Base-by-base conservation (phyloP, 352 stramenopile species). In the Aphanomyces astaci region DNA sequence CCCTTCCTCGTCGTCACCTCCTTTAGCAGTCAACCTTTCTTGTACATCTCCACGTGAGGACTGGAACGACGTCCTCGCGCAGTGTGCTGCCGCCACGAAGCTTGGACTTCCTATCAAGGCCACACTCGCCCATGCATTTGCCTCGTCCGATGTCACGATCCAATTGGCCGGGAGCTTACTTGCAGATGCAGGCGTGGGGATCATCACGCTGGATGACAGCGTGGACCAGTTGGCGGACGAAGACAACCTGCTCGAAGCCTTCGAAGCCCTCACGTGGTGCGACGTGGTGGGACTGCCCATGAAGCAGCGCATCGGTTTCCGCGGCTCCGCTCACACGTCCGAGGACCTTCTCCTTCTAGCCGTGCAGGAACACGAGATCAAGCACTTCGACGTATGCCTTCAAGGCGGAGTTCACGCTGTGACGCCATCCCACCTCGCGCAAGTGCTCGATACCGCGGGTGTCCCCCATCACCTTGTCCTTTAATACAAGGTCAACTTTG, bases 301-400 rank as follows among this genome's bases (percentile, higher is more conserved):
- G 59, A 66, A 66, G 40, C 59, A 66, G 27, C 59, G 59, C 59
- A 31, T 66, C n/a, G 59, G 59, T 22, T 56, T 66, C 15, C 59
- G 59, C 22, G 19, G 13, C 27, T 22, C 56, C 19, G 7, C 28
- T 4, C n/a, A 55, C 22, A 13, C 25, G 43, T 28, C 56, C 5
- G 22, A 64, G 36, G 56, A 64, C n/a, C 31, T 64, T 10, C 56
- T 64, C 7, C 15, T 45, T 13, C 28, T 32, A 1, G 56, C 56
- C 0, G 15, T 30, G 5, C 13, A n/a, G 17, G 43, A 49, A 11
- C 24, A 45, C 36, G 30, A 64, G 24, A 64, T 64, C 56, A 64
- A 52, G 56, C 56, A 64, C 24, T 64, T 54, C 25, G 56, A 64
- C 43, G 56, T 64, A 11, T 52, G 56, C 28, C 19, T 64, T 5